Evolutionary conservation across 805 yeast genomes (phyloP).

Genomic region (Hanseniaspora clermontiae): DNA sequence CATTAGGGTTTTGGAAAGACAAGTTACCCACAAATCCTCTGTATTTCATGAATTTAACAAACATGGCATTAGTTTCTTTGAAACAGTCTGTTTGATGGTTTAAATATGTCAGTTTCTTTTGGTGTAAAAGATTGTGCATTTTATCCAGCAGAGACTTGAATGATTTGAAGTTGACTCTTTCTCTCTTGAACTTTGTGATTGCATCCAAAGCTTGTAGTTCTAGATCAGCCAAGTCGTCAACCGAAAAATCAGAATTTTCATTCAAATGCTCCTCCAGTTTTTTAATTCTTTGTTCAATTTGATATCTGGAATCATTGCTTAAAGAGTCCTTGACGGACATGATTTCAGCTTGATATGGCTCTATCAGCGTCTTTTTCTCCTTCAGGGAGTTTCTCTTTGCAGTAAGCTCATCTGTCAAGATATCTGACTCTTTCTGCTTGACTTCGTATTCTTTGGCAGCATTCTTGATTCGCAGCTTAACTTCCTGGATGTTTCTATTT

Average conservation of each 20-base stretch:
- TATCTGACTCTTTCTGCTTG: background rate
- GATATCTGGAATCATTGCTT: constrained; percentile 14
- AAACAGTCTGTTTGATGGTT: constrained; percentile 9
- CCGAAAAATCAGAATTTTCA: constrained; percentile 15
- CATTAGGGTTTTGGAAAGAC: constrained; percentile 8
- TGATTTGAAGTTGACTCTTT: constrained; percentile 15
- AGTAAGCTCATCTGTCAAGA: background rate
- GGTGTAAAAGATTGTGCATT: constrained; percentile 1
- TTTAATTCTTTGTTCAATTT: background rate
- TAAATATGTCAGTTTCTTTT: constrained; percentile 7
- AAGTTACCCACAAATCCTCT: constrained; percentile 10
- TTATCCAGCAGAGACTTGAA: background rate
- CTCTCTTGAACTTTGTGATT: constrained; percentile 17
- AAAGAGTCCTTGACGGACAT: background rate
- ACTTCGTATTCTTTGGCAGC: background rate
- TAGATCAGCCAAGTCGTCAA: constrained; percentile 15
- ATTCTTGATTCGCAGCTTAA: background rate
- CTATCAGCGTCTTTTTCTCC: background rate
- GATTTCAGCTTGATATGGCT: background rate
- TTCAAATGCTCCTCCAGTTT: constrained; percentile 12
- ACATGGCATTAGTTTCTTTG: constrained; percentile 10
- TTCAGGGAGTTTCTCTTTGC: background rate
- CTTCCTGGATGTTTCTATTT: background rate
- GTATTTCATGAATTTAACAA: constrained; percentile 8
- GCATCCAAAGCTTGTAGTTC: constrained; percentile 19